A percentile compares a stretch with the other conserved stretches of the same genome.
phyloP scores from a whole-genome alignment of 495 filamentous ascomycete species.

The Bacidia rubella region DNA sequence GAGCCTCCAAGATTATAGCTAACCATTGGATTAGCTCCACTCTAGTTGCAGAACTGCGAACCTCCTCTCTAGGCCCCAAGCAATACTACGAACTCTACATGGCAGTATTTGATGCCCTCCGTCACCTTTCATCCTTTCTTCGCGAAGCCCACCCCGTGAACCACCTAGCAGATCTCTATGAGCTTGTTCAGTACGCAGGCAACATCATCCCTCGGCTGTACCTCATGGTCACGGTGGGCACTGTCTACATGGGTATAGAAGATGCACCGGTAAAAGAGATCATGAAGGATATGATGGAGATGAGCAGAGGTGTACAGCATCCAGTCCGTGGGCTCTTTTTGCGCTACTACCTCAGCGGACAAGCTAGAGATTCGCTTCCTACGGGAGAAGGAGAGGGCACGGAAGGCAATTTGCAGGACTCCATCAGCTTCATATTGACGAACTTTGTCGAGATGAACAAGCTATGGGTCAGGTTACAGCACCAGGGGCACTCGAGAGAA shows the following conservation, averaged over 20 bases:
- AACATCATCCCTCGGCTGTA: conserved; percentile 96
- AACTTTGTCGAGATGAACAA: conserved; percentile 99
- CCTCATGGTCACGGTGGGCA: conserved; percentile 97
- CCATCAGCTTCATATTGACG: conserved; percentile 90
- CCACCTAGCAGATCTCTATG: conserved; percentile 95
- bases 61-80: conserved; percentile 87
- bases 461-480: conserved; percentile 92
- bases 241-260: conserved; percentile 96
- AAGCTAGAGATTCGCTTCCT: conserved; percentile 80
- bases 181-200: conserved; percentile 96
- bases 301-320: conserved; percentile 95
- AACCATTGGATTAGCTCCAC: conserved; percentile 54
- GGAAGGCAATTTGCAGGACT: conserved; percentile 92
- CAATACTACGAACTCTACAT: conserved; percentile 99
- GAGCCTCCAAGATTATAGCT: not conserved
- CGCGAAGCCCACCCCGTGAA: conserved; percentile 96
- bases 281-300: conserved; percentile 99
- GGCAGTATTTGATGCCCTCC: conserved; percentile 94
- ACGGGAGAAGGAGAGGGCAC: conserved; percentile 72
- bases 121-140: conserved; percentile 90
- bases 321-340: conserved; percentile 89
- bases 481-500: conserved; percentile 93
- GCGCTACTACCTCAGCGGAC: conserved; percentile 87
- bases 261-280: conserved; percentile 98
- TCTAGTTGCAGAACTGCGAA: conserved; percentile 90